phyloP scores from a whole-genome alignment of 495 filamentous ascomycete species.

The Aspergillus carlsbadensis region DNA sequence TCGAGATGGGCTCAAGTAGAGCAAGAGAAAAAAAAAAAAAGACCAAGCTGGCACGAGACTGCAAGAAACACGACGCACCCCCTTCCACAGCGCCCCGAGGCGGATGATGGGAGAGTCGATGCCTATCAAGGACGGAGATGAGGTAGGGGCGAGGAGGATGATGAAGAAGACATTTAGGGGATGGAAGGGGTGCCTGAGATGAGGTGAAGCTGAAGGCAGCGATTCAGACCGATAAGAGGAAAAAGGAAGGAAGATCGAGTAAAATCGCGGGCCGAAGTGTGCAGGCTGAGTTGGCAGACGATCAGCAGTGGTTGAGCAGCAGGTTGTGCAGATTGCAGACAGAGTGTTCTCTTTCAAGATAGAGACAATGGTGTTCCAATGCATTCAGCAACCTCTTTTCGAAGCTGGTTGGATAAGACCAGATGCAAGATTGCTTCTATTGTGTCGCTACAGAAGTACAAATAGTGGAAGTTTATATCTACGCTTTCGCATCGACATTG shows the following conservation, averaged over 20 bases:
- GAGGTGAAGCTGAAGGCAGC: conserved; percentile 8
- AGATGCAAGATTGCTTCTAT: neutral
- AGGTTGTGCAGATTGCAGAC: neutral
- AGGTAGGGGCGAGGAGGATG: neutral
- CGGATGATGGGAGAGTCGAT: neutral
- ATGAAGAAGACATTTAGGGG: conserved; percentile 12
- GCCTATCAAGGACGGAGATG: conserved; percentile 10
- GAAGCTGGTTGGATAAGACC: neutral
- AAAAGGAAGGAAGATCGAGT: neutral
- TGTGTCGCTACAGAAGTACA: too few species aligned
- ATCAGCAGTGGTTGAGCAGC: neutral
- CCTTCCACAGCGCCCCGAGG: conserved; percentile 15
- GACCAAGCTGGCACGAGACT: neutral
- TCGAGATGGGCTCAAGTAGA: neutral
- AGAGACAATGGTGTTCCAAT: conserved; percentile 2
- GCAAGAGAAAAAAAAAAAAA: neutral
- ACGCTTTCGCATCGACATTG: too few species aligned
- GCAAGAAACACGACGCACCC: conserved; percentile 3
- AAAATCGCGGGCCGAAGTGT: neutral
- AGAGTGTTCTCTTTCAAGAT: neutral
- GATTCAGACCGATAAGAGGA: neutral
- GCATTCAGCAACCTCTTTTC: neutral
- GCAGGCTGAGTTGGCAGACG: conserved; percentile 8
- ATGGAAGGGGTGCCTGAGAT: conserved; percentile 5
- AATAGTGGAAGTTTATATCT: too few species aligned